phyloP scores from a whole-genome alignment of 306 rosid genomes.

The Dalbergia cultrata region DNA sequence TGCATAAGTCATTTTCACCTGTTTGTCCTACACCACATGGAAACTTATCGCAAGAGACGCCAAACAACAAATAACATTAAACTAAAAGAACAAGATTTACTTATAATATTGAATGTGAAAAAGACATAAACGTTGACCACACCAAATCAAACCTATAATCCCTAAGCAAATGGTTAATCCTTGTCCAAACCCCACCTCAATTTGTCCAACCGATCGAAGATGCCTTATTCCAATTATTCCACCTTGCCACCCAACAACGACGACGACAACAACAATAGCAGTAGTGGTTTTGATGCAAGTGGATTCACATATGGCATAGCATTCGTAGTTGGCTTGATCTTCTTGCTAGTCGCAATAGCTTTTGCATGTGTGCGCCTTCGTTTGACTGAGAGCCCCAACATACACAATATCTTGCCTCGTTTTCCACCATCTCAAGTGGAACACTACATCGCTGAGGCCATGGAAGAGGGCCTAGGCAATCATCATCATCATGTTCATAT shows the following conservation, averaged over 20 bases:
- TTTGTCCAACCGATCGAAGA: neutral
- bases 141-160: neutral
- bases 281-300: neutral
- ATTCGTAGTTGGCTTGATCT: conserved; percentile 26
- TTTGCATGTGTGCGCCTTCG: conserved; percentile 50
- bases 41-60: conserved; percentile 35
- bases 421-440: neutral
- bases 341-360: conserved; percentile 1
- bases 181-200: conserved; percentile 12
- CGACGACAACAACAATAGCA: no score
- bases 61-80: conserved; percentile 19
- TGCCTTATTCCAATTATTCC: conserved; percentile 11
- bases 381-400: neutral
- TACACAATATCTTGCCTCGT: conserved; percentile 14
- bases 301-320: conserved; percentile 27
- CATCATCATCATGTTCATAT: neutral
- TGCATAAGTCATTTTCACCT: conserved; percentile 12
- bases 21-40: neutral
- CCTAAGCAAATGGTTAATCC: neutral
- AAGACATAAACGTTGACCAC: conserved; percentile 20
- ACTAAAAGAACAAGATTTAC: neutral
- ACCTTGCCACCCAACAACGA: neutral
- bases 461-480: conserved; percentile 30
- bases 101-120: conserved; percentile 19
- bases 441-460: neutral